Base-by-base conservation (phyloP, 345 rosid species). In the Acer yangbiense region DNA sequence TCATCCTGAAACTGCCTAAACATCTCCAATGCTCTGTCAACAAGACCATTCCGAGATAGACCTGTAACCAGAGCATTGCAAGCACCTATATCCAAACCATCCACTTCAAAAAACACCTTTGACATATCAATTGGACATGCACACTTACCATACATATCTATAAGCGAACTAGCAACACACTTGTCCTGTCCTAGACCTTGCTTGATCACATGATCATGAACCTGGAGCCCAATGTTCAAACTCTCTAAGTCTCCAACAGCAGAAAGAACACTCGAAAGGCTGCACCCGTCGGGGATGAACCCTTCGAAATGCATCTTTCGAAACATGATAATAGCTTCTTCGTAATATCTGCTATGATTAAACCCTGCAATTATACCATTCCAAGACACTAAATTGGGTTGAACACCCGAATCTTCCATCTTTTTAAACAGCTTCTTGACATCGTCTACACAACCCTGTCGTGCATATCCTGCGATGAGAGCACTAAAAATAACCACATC, bases 71-170 rank as follows among this genome's bases (percentile, higher is more conserved):
- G 65, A 62, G 87, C 87, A 68, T 84, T 84, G 60, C 85, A 84
- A 41, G 72, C 75, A 39, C 81, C 85, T 62, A 82, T 20, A 70
- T 84, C 87, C 50, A 43, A 32, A 12, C 60, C 72, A 48, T 50
- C 23, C 82, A 82, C 63, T 60, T 85, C 87, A 41, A 75, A 70
- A 43, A 80, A 80, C 69, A 82, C 78, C 73, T 27, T 3, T 7
- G 74, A 79, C 83, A 82, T 82, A 35, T 78, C 72, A 18, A 57
- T n/a, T 5, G 76, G 23, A 61, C 78, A 57, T 1, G 82, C 80
- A 65, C 82, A 82, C 84, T 82, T 82, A 9, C 88, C 86, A 21
- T 85, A 83, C 86, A 83, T 76, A 73, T 76, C 82, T 65, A 83
- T 55, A 13, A 82, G 86, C 0, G 86, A 71, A 75, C 80, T 80